Conservation (phyloP, 345 rosid genomes). For the Isatis tinctoria region DNA sequence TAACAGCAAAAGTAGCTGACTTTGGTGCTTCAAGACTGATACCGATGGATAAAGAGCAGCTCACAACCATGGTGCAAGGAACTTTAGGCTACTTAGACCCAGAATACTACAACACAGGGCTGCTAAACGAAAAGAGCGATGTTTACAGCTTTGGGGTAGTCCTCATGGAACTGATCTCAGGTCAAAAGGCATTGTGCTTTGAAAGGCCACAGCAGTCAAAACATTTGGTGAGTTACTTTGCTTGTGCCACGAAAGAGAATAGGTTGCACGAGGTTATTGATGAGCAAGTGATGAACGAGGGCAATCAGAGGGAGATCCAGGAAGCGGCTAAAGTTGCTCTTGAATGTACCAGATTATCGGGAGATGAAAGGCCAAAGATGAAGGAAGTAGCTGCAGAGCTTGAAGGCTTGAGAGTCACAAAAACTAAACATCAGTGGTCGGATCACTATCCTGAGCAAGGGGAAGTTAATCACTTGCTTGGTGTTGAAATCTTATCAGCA, state of each 20-base stretch:
- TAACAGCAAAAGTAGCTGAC: background rate
- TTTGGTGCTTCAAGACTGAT: background rate
- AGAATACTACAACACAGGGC: slow-evolving; percentile 31
- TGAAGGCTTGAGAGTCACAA: slow-evolving; percentile 14
- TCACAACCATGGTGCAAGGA: slow-evolving; percentile 43
- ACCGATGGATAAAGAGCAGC: slow-evolving; percentile 14
- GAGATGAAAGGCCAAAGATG: slow-evolving; percentile 31
- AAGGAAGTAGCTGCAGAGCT: slow-evolving; percentile 38
- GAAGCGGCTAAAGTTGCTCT: slow-evolving; percentile 25
- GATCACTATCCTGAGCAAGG: background rate
- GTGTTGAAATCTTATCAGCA: background rate
- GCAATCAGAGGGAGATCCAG: background rate
- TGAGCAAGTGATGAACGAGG: background rate
- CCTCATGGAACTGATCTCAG: slow-evolving; percentile 29
- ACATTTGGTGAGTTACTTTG: slow-evolving; percentile 28
- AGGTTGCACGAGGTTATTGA: slow-evolving; percentile 25
- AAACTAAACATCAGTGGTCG: slow-evolving; percentile 1
- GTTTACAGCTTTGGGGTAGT: slow-evolving; percentile 48
- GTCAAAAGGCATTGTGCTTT: slow-evolving; percentile 28
- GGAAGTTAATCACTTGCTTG: slow-evolving; percentile 16
- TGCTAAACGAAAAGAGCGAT: slow-evolving; percentile 39
- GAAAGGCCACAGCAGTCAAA: slow-evolving; percentile 12
- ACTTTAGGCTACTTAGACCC: slow-evolving; percentile 42
- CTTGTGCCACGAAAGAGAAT: slow-evolving; percentile 8
- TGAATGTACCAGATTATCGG: slow-evolving; percentile 14